phyloP scores from a whole-genome alignment of 2,329 filamentous ascomycete genomes.

The Ophiostoma australiae region DNA sequence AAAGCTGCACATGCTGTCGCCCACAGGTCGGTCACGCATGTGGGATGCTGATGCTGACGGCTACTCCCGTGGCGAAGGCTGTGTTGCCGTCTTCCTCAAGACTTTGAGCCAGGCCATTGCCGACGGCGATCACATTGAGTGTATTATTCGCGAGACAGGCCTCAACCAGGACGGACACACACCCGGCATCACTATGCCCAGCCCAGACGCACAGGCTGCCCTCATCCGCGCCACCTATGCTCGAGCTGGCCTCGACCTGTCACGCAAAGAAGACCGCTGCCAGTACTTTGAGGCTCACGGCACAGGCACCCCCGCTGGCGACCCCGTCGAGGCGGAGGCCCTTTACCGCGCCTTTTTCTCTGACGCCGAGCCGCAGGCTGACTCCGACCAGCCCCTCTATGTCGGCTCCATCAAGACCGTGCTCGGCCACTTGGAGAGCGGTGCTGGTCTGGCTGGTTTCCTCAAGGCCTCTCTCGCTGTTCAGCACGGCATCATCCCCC shows the following conservation, averaged over 20 bases:
- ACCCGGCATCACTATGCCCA: slow-evolving; percentile 53
- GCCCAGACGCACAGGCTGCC: slow-evolving; percentile 39
- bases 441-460: slow-evolving; percentile 46
- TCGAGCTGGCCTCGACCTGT: slow-evolving; percentile 39
- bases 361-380: not conserved
- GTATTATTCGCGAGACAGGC: slow-evolving; percentile 45
- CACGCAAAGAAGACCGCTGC: slow-evolving; percentile 34
- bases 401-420: slow-evolving; percentile 44
- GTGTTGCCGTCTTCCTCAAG: slow-evolving; percentile 49
- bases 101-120: slow-evolving; percentile 45
- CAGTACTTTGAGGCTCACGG: slow-evolving; percentile 49
- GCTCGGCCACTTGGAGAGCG: slow-evolving; percentile 48
- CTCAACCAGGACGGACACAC: slow-evolving; percentile 49
- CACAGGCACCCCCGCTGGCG: slow-evolving; percentile 33
- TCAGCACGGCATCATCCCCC: slow-evolving; percentile 38
- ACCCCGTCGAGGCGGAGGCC: slow-evolving; percentile 40
- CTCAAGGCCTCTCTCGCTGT: slow-evolving; percentile 43
- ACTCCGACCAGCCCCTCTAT: slow-evolving; percentile 28
- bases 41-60: slow-evolving; percentile 51
- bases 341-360: slow-evolving; percentile 42
- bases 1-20: slow-evolving; percentile 43
- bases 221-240: slow-evolving; percentile 45
- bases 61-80: slow-evolving; percentile 55
- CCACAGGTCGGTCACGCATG: slow-evolving; percentile 42
- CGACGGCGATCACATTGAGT: slow-evolving; percentile 45